A percentile compares a stretch with the other conserved stretches of the same genome.
Conservation (phyloP, 2,329 filamentous ascomycete genomes). For the Teratosphaeriaceae sp. region DNA sequence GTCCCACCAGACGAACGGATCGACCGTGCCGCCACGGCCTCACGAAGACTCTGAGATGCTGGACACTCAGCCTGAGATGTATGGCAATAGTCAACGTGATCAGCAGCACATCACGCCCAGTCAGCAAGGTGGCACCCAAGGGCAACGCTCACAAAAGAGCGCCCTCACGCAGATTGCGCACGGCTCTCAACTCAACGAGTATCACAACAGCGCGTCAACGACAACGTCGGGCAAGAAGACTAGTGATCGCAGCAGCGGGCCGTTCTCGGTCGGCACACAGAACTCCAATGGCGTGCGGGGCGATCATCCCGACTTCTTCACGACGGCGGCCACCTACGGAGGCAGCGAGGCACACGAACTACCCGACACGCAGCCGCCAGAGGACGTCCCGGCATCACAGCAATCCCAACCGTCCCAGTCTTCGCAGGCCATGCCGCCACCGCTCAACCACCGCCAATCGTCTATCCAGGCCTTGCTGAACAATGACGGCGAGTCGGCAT, state of each 20-base stretch:
- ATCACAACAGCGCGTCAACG: conserved; percentile 81
- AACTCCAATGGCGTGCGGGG: conserved; percentile 56
- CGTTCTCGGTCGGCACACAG: conserved; percentile 59
- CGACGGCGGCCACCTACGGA: conserved; percentile 41
- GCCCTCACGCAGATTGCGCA: conserved; percentile 53
- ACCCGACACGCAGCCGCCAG: conserved; percentile 54
- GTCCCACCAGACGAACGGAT: conserved; percentile 36
- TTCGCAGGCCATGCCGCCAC: conserved; percentile 33
- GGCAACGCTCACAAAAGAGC: conserved; percentile 59
- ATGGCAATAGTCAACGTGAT: conserved; percentile 23
- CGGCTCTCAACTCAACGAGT: conserved; percentile 54
- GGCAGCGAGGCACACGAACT: conserved; percentile 58
- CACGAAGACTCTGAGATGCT: conserved; percentile 40
- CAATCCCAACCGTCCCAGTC: conserved; percentile 19
- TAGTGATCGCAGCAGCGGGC: conserved; percentile 52
- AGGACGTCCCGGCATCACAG: conserved; percentile 30
- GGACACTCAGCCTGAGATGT: conserved; percentile 32
- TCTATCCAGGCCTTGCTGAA: conserved; percentile 35
- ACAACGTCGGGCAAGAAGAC: conserved; percentile 77
- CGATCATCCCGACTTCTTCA: conserved; percentile 51
- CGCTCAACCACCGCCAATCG: conserved; percentile 6
- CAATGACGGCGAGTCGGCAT: conserved; percentile 12
- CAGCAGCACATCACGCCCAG: conserved; percentile 22
- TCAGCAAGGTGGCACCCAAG: conserved; percentile 38
- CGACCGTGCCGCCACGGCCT: conserved; percentile 31